Percentiles rank a stretch among this genome's conserved stretches.
phyloP scores from a whole-genome alignment of 306 rosid species.

The Ochetophila trinervis region DNA sequence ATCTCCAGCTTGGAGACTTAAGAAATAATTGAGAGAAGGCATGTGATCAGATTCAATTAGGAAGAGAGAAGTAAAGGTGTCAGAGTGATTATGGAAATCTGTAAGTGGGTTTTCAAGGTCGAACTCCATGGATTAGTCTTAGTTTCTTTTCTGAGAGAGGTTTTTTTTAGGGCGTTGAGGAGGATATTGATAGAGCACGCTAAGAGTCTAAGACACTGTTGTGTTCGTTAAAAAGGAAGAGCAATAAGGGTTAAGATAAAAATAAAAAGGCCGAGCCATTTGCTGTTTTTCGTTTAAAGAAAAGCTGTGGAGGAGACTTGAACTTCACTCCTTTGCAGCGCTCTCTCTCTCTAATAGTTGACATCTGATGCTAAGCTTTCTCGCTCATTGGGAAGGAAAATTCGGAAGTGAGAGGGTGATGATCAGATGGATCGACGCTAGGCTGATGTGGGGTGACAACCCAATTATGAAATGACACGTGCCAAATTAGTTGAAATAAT shows the following conservation, averaged over 20 bases:
- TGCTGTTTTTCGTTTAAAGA: slow-evolving; percentile 28
- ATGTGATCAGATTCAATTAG: slow-evolving; percentile 76
- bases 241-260: slow-evolving; percentile 10
- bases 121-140: slow-evolving; percentile 59
- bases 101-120: slow-evolving; percentile 86
- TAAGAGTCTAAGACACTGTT: slow-evolving; percentile 19
- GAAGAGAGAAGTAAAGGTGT: slow-evolving; percentile 55
- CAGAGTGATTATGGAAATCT: slow-evolving; percentile 40
- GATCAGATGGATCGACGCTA: slow-evolving; percentile 38
- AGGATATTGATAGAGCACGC: slow-evolving; percentile 7
- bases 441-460: too few relatives aligned
- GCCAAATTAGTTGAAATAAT: too few relatives aligned
- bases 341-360: slow-evolving; percentile 28
- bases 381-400: slow-evolving; percentile 42
- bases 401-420: slow-evolving; percentile 18
- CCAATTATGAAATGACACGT: too few relatives aligned
- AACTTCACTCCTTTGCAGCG: slow-evolving; percentile 34
- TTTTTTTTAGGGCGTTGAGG: slow-evolving; percentile 18
- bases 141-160: neutral
- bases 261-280: slow-evolving; percentile 27
- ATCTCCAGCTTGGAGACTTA: slow-evolving; percentile 40
- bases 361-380: neutral
- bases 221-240: slow-evolving; percentile 26
- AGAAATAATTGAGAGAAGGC: slow-evolving; percentile 57
- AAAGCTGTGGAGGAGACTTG: slow-evolving; percentile 34